Evolutionary conservation across 352 stramenopile species (phyloP).

Genomic region (Ophiocytium majus): DNA sequence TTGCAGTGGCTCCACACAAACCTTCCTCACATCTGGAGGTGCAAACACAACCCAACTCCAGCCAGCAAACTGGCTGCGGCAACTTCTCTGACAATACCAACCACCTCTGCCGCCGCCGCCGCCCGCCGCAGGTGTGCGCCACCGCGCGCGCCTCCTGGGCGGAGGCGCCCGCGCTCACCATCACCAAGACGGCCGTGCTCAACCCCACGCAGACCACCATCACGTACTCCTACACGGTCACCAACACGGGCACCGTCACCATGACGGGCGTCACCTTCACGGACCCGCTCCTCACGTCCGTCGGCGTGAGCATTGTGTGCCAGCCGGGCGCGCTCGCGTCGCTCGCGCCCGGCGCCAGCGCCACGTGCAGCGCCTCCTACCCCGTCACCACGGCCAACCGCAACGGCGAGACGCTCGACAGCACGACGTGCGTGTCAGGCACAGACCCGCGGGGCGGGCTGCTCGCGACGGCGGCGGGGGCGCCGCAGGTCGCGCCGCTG

Average conservation of each 20-base stretch:
- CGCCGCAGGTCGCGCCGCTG: neutral
- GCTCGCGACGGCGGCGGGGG: neutral
- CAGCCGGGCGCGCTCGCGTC: neutral
- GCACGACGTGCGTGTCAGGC: neutral
- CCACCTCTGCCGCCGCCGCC: no score
- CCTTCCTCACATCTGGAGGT: no score
- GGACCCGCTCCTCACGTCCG: neutral
- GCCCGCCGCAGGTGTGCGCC: neutral
- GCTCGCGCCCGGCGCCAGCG: neutral
- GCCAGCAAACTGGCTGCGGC: no score
- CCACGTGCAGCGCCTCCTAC: neutral
- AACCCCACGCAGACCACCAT: neutral
- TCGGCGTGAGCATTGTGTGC: neutral
- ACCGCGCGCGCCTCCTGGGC: neutral
- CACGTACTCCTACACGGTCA: constrained; percentile 20
- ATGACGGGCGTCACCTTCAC: constrained; percentile 17
- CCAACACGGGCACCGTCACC: constrained; percentile 25
- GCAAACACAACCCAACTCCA: no score
- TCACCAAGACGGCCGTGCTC: constrained; percentile 1
- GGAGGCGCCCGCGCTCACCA: neutral
- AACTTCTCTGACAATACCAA: no score
- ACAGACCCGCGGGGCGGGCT: neutral
- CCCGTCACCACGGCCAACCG: neutral
- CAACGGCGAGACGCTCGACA: neutral
- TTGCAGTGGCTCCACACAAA: no score